A percentile compares a stretch with the other conserved stretches of the same genome.
Conservation (phyloP, 257 asterid genomes). For the Dorcoceras hygrometricum region DNA sequence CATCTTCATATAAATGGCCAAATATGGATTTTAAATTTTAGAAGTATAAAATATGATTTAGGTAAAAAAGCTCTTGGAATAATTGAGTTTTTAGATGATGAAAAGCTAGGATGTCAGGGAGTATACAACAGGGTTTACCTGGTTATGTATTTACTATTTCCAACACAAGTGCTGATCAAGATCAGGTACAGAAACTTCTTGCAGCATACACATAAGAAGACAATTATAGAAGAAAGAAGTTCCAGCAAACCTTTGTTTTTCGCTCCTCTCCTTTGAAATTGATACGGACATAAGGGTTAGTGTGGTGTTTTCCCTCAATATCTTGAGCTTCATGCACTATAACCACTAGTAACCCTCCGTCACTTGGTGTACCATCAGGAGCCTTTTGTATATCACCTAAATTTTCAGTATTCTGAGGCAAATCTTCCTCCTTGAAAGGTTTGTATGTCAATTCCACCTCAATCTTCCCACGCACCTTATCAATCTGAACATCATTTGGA, state of each 20-base stretch:
- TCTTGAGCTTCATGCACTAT: conserved; percentile 91
- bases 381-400: conserved; percentile 53
- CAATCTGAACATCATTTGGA: conserved; percentile 66
- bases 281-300: conserved; percentile 82
- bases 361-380: conserved; percentile 84
- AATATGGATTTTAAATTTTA: neutral
- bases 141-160: neutral
- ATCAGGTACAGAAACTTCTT: neutral
- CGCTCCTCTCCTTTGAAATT: conserved; percentile 79
- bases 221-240: conserved; percentile 16
- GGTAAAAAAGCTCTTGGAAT: neutral
- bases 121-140: neutral
- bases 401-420: conserved; percentile 45
- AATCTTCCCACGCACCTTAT: conserved; percentile 84
- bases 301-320: conserved; percentile 97
- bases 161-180: neutral
- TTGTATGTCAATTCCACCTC: conserved; percentile 81
- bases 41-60: neutral
- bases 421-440: conserved; percentile 80
- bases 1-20: neutral
- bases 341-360: conserved; percentile 83
- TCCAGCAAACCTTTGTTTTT: conserved; percentile 74
- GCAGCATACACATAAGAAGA: neutral
- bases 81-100: neutral
- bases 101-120: neutral